Evolutionary conservation across 441 rosid genomes (phyloP), one percentile per base, ranked within the genome.

Genomic region (Euphorbia corollata): DNA sequence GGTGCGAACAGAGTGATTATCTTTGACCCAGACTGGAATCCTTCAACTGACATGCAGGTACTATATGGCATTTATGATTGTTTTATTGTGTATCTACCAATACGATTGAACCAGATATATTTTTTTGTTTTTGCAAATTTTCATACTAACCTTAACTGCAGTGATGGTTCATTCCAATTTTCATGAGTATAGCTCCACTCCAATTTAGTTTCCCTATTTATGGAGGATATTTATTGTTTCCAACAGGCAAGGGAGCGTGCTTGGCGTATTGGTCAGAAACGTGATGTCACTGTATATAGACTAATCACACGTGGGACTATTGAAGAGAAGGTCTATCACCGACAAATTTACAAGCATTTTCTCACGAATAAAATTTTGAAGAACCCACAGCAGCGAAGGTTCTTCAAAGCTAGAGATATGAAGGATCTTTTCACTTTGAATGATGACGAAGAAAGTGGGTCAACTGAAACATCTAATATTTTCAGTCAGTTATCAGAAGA

Each of bases 11-110:
- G 97, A 74, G 99, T 93, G 75, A 93, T 93, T 72, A 93, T 93
- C 63, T 93, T 91, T 71, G 97, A 93, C 73, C 99, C 99, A 3
- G 99, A 93, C 73, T 93, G 99, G 99, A 93, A 93, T 75, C 99
- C 99, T 39, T 87, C 99, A 61, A 93, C 86, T 57, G 99, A 93
- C 74, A 87, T 93, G 84, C 99, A 91, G 92, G 97, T 92, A 82
- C 30, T 41, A 5, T 32, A 6, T 32, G 36, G 6, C 36, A 2
- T 32, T 32, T 32, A 32, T 32, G 36, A 32, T 32, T 2, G 36
- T 32, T 32, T 32, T 6, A 32, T 32, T 32, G 36, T 6, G 36
- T 32, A 32, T 47, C 15, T 72, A 69, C 43, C 22, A 24, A 39
- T 59, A 61, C 6, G 50, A 45, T n/a, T n/a, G n/a, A n/a, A n/a